Base-by-base conservation (phyloP, 1,139 yeast species). In the Kurtzmaniella natalensis region DNA sequence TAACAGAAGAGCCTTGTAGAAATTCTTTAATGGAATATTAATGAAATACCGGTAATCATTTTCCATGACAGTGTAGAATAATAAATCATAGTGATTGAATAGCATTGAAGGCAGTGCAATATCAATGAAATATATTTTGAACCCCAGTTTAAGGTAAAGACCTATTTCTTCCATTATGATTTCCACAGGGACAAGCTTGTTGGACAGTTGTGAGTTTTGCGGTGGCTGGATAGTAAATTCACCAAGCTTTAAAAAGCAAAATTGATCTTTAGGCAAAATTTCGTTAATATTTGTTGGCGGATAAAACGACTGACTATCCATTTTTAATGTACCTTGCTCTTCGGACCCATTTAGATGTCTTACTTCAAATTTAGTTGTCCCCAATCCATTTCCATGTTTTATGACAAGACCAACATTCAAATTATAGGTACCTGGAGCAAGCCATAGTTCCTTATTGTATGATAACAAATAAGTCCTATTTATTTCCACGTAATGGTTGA, bases 141-240 rank as follows among this genome's bases (percentile, higher is more conserved):
- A 70, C 1, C 81, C 81, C 1, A 75, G 63, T 46, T 78, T 79
- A 26, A 75, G 50, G 41, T 70, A 67, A 18, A 72, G 54, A 0
- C 83, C 85, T 4, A 71, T 66, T 43, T 81, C 88, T 44, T 78
- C 83, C 69, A 80, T 69, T 1, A 63, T 55, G 13, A 81, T 49
- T 27, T 64, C 64, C 3, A 78, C 61, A 37, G 61, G 59, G 16
- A 57, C 49, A 25, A 69, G 44, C 28, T 61, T 61, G 9, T 61
- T 54, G 31, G 42, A 49, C 18, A 13, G n/a, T 17, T 35, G 29
- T 3, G 24, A 9, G 8, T 22, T 13, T 10, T 22, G 18, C 3
- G 39, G 25, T 22, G 38, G 33, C 5, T 60, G 60, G 3, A 59
- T 43, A 3, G 37, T 46, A 43, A 79, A 74, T 34, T 61, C 65